Evolutionary conservation across 805 yeast species (phyloP), one percentile per base, ranked within the genome.

Genomic region (Wickerhamiella australiensis): DNA sequence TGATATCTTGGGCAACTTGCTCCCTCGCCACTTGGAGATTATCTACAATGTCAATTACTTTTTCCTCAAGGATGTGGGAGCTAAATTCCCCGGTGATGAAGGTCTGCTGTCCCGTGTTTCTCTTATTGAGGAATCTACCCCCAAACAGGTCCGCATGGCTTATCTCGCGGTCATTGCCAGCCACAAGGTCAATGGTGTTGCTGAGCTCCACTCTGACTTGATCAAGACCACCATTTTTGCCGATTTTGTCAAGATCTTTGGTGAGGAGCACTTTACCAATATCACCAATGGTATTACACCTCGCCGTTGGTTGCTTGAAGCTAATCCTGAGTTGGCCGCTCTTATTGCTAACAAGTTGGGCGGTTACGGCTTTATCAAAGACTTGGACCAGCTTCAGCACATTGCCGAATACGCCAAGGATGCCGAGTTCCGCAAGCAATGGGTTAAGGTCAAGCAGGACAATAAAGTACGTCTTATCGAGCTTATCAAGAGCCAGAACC

Each of bases 211-310:
- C 68, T 85, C 95, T 25, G 95, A 87, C 64, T 75, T 87, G 64
- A 83, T 87, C 65, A 82, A 77, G 65, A 84, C 92, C 27, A 85
- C 95, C 3, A 84, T 87, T 57, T 87, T 87, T 69, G 80, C 80
- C 64, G 96, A 88, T 67, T 87, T 87, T 63, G 96, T 87, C 50
- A 75, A 74, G 54, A 74, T 87, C 33, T 87, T 77, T 59, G 96
- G 96, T 46, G 61, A 73, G 20, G 85, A 84, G 54, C 85, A 83
- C 67, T 87, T 87, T 67, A 84, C 85, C 47, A 87, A 87, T 60
- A 95, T 87, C 53, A 87, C 96, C 46, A 87, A 87, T 65, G 96
- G 96, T 69, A 79, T 87, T 62, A 87, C 96, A 2, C 96, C 96
- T 58, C 79, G 96, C 74, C 80, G 96, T 69, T 87, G 96, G 96